Evolutionary conservation across 83 land plant species (phyloP), one percentile per base, ranked within the genome.

Genomic region (Picea abies): DNA sequence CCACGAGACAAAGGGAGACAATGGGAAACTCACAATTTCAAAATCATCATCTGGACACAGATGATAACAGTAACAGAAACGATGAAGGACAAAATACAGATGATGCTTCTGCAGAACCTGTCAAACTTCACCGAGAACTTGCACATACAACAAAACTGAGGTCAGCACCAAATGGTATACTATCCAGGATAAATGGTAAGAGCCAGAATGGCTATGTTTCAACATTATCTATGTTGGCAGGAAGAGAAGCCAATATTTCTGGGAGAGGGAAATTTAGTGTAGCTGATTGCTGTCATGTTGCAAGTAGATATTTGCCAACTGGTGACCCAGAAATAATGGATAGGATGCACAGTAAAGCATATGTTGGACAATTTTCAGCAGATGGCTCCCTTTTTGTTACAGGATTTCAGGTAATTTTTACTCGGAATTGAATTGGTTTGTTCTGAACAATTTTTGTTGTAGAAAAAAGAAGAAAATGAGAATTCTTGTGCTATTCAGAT

Each of bases 371-470:
- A 65, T 96, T 95, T 80, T 96, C 99, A 20, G 84, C 81, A 29
- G 98, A 96, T 89, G 99, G 99, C 58, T 85, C 94, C 25, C 84
- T 95, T 35, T 95, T 96, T 80, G 87, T 96, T 65, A 96, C 96
- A 78, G 99, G 94, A 16, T 96, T 91, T 82, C 99, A 96, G 96
- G 99, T 96, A 85, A 56, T 35, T 22, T 9, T 56, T 23, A 37
- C n/a, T 56, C 22, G 15, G 23, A 23, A 23, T 56, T 20, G 19
- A 76, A 39, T 47, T 49, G 32, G 37, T 49, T 81, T 81, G 60
- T 41, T n/a, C 60, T 39, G 44, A 68, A 23, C 5, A 52, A 1
- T 23, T 5, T 76, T 29, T 25, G 35, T 76, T 76, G 58, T 56
- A 52, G 56, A 49, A 22, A 22, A 9, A n/a, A 47, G n/a, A 47